Percentiles rank a stretch among this genome's conserved stretches.
Conservation (phyloP, 768 basidiomycete species). For the Gautieria morchelliformis region DNA sequence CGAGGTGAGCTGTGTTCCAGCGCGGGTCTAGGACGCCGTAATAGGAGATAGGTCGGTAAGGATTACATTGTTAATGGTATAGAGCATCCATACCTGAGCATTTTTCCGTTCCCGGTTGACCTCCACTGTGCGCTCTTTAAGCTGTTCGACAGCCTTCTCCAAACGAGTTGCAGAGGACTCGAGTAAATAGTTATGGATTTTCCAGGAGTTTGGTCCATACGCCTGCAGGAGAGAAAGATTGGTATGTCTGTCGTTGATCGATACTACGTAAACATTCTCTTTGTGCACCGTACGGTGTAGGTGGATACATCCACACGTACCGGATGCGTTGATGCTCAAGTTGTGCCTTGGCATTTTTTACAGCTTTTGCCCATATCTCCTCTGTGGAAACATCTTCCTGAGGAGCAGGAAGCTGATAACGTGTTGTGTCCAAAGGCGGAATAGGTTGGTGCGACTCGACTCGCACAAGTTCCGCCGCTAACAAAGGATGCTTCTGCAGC, state of each 20-base stretch:
- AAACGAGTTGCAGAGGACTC: conserved; percentile 66
- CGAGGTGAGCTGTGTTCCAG: conserved; percentile 69
- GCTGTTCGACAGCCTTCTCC: conserved; percentile 64
- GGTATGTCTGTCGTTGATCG: conserved; percentile 44
- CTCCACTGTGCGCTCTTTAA: conserved; percentile 71
- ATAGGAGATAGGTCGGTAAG: not conserved
- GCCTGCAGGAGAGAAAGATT: conserved; percentile 77
- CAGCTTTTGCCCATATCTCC: conserved; percentile 65
- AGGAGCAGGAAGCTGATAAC: conserved; percentile 70
- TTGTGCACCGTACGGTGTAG: not conserved
- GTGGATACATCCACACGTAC: conserved; percentile 34
- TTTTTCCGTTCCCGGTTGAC: conserved; percentile 88
- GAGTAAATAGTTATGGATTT: conserved; percentile 81
- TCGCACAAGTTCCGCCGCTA: conserved; percentile 66
- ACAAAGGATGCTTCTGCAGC: conserved; percentile 52
- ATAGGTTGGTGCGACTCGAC: conserved; percentile 60
- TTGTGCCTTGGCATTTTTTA: conserved; percentile 72
- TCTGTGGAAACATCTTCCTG: conserved; percentile 51
- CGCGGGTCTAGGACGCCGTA: conserved; percentile 43
- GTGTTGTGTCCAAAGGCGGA: conserved; percentile 55
- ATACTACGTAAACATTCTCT: not conserved
- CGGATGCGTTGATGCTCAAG: conserved; percentile 78
- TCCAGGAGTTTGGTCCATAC: conserved; percentile 87
- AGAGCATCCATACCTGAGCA: conserved; percentile 43
- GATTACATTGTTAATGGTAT: conserved; percentile 11